A percentile compares a stretch with the other conserved stretches of the same genome.
Evolutionary conservation across 768 basidiomycete species (phyloP).

Genomic region (Lentinula sp.): DNA sequence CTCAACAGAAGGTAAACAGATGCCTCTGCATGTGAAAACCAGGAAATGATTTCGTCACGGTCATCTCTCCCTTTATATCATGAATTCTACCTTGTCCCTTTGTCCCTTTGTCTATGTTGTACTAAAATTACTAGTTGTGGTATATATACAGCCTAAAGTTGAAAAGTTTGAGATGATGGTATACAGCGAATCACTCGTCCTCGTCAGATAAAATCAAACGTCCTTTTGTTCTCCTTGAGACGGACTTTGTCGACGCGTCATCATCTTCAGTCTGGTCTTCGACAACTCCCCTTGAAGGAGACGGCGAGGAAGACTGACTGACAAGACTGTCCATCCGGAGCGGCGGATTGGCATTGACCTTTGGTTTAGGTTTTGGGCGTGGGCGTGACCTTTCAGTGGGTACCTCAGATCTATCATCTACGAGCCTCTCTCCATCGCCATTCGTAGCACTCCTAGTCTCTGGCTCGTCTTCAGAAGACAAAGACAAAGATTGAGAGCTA

Average conservation of each 20-base stretch:
- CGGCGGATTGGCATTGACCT: neutral
- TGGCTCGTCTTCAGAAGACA: slow-evolving; percentile 13
- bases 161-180: neutral
- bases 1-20: neutral
- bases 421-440: slow-evolving; percentile 19
- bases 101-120: no score
- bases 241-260: neutral
- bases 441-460: slow-evolving; percentile 19
- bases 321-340: neutral
- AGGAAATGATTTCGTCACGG: neutral
- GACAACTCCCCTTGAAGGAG: neutral
- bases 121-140: no score
- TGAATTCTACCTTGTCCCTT: no score
- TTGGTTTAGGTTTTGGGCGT: slow-evolving; percentile 34
- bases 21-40: neutral
- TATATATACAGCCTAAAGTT: no score
- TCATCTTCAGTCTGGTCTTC: neutral
- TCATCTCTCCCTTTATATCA: no score
- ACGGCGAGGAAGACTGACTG: no score
- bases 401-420: slow-evolving; percentile 5
- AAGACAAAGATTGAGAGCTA: slow-evolving; percentile 11
- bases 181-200: neutral
- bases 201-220: slow-evolving; percentile 15
- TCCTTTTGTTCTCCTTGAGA: slow-evolving; percentile 4
- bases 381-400: slow-evolving; percentile 21